Base-by-base conservation (phyloP, 306 rosid species). In the Gastrolobium villosum region DNA sequence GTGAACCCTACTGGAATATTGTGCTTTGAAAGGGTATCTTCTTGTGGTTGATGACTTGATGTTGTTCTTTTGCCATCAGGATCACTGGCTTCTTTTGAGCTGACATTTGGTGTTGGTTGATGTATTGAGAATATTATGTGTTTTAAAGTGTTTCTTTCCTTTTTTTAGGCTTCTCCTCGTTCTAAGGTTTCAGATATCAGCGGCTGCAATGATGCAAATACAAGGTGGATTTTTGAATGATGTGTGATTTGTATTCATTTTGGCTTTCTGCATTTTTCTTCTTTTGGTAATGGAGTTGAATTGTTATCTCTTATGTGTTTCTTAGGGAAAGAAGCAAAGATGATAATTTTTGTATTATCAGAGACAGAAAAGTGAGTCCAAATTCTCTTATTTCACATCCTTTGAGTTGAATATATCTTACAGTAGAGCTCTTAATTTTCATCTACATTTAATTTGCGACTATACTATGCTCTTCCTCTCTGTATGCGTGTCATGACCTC, bases 301-400 rank as follows among this genome's bases (percentile, higher is more conserved):
- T 64, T 66, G 77, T 68, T 65, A 6, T 43, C 46, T 26, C 6
- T 65, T 55, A 74, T 74, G 57, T 73, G 76, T 75, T 76, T 84
- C 46, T 52, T 20, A 88, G 92, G 88, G 93, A 88, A 46, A 88
- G 88, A 83, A 79, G 69, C 86, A 86, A 74, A 71, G 97, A 88
- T 50, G 95, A 89, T 9, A 15, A 82, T 36, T 68, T 77, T 3
- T 37, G 75, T 6, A 40, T 83, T 31, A 68, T 94, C 44, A 82
- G 87, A 82, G 91, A 86, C 70, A 82, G 97, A 71, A 91, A 88
- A 75, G 99, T 95, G 86, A 87, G 94, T 41, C 28, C 49, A 30
- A 73, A 46, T 69, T 85, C 67, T 75, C 75, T 43, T 54, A 5
- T 40, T 55, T 60, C 45, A 44, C 32, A 50, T 35, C 4, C 45